phyloP scores from a whole-genome alignment of 306 rosid species.

The Acacia melanoxylon region DNA sequence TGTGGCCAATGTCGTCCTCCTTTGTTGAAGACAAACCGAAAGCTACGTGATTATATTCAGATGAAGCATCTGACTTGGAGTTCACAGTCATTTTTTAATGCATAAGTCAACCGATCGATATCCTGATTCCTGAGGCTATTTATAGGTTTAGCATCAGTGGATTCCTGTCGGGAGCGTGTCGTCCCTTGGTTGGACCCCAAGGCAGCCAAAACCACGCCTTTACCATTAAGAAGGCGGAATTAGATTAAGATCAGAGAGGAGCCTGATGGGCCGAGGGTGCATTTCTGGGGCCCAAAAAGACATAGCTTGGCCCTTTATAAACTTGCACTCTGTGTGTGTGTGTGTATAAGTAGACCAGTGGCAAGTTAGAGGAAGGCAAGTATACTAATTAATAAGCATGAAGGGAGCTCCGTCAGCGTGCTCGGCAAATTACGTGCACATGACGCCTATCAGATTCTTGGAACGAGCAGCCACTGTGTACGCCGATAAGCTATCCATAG shows the following conservation, averaged over 20 bases:
- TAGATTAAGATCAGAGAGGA: background rate
- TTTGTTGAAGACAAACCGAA: background rate
- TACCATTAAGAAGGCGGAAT: background rate
- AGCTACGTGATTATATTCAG: too few species aligned
- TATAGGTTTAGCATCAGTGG: background rate
- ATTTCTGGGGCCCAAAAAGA: background rate
- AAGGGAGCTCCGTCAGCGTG: conserved; percentile 25
- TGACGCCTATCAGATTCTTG: conserved; percentile 67
- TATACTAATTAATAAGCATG: background rate
- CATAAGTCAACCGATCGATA: background rate
- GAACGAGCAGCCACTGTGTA: conserved; percentile 49
- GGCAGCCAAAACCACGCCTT: background rate
- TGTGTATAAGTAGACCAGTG: background rate
- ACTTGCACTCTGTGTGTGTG: too few species aligned
- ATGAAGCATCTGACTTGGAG: conserved; percentile 13
- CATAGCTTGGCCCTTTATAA: background rate
- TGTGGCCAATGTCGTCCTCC: background rate
- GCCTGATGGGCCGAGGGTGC: background rate
- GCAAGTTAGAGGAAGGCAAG: background rate
- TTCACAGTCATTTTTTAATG: background rate
- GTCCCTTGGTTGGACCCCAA: background rate
- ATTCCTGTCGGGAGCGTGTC: background rate
- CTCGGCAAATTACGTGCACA: conserved; percentile 41
- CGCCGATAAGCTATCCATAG: conserved; percentile 46
- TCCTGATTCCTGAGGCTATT: background rate